phyloP scores from a whole-genome alignment of 2,329 filamentous ascomycete species.

The Fusarium sp. region DNA sequence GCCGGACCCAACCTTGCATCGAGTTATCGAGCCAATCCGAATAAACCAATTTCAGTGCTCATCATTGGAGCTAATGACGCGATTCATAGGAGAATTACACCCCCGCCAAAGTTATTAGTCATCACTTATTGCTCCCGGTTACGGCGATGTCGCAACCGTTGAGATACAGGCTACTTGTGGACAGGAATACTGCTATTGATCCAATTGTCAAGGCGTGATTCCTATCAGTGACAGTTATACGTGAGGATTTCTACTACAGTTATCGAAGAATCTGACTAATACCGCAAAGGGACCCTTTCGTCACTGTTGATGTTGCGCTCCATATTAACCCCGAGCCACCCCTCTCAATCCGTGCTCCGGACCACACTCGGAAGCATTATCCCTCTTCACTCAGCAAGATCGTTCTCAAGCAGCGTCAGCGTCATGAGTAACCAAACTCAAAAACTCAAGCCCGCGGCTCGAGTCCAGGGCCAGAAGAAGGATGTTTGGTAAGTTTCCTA shows the following conservation, averaged over 20 bases:
- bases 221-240: neutral
- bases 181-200: neutral
- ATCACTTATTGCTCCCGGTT: slow-evolving; percentile 22
- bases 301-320: slow-evolving; percentile 41
- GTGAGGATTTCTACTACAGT: neutral
- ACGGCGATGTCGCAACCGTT: slow-evolving; percentile 41
- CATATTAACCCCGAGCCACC: slow-evolving; percentile 39
- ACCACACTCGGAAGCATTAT: slow-evolving; percentile 30
- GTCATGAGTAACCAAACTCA: slow-evolving; percentile 53
- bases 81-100: slow-evolving; percentile 9
- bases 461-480: slow-evolving; percentile 60
- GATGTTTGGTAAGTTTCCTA: slow-evolving; percentile 59
- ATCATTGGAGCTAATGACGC: slow-evolving; percentile 41
- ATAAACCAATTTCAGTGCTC: slow-evolving; percentile 24
- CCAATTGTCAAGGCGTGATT: slow-evolving; percentile 10
- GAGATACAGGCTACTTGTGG: neutral
- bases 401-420: slow-evolving; percentile 37
- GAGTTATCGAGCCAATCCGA: slow-evolving; percentile 34
- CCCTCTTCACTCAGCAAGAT: slow-evolving; percentile 29
- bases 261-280: slow-evolving; percentile 15
- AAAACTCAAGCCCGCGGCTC: slow-evolving; percentile 61
- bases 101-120: slow-evolving; percentile 36
- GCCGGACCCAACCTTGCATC: neutral
- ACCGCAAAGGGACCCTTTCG: neutral
- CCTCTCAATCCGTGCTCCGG: slow-evolving; percentile 30